Evolutionary conservation across 2,329 filamentous ascomycete species (phyloP).

Genomic region (Diaporthe vaccinii): DNA sequence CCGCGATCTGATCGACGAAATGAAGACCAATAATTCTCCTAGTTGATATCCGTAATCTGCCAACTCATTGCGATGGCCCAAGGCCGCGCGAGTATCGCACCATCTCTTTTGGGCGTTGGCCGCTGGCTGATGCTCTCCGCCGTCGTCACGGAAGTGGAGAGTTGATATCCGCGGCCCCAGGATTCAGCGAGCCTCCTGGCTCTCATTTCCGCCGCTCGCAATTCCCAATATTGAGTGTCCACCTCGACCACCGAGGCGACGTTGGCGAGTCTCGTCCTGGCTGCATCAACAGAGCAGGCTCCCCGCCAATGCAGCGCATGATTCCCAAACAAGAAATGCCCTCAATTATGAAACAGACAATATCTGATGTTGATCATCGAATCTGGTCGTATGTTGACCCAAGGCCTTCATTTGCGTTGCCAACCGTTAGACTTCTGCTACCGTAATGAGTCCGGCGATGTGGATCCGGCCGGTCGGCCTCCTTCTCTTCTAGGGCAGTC

Average conservation of each 20-base stretch:
- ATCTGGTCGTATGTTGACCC: conserved; percentile 8
- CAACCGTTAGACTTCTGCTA: not conserved
- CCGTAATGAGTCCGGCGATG: conserved; percentile 17
- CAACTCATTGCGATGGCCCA: conserved; percentile 22
- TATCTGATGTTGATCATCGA: not conserved
- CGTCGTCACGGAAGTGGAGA: conserved; percentile 30
- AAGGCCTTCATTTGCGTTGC: not conserved
- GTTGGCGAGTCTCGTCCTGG: conserved; percentile 1
- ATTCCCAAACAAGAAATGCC: conserved; percentile 3
- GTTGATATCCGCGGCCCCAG: conserved; percentile 20
- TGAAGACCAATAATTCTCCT: conserved; percentile 18
- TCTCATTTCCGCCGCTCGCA: conserved; percentile 27
- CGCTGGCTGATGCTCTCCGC: not conserved
- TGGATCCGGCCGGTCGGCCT: conserved; percentile 6
- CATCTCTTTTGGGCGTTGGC: conserved; percentile 28
- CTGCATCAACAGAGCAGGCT: not conserved
- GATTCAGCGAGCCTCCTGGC: conserved; percentile 14
- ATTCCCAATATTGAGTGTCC: conserved; percentile 18
- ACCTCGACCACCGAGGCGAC: conserved; percentile 9
- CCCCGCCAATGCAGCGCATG: not conserved
- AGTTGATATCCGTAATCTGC: conserved; percentile 1
- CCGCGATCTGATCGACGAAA: conserved; percentile 19
- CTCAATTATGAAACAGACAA: not conserved
- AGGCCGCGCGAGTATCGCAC: conserved; percentile 21
- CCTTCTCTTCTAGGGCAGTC: not conserved